These are phyloP conservation scores for Limonium bicolor DNA, from an alignment of 148 eudicot species.

Conservation along the genomic window DNA sequence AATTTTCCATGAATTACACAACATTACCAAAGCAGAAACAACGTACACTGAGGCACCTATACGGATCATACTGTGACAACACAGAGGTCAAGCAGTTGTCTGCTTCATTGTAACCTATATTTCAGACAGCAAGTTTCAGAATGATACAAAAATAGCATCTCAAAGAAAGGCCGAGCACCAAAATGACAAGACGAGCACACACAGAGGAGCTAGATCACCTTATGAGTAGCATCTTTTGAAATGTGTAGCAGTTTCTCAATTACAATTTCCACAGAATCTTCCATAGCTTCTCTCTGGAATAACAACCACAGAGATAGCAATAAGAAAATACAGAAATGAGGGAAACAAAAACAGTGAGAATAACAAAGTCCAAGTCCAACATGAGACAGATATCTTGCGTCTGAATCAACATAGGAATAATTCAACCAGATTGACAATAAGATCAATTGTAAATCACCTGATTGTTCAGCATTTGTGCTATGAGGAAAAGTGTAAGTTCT, in stretches of 20 bases:
- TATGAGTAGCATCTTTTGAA: constrained; percentile 49
- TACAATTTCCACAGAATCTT: constrained; percentile 86
- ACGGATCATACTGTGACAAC: constrained; percentile 65
- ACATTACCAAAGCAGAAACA: neutral
- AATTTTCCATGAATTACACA: neutral
- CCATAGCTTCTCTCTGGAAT: constrained; percentile 69
- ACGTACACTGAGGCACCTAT: constrained; percentile 72
- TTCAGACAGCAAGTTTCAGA: neutral
- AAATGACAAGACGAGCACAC: neutral
- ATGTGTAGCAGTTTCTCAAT: constrained; percentile 77
- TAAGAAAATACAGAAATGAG: neutral
- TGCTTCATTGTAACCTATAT: constrained; percentile 67
- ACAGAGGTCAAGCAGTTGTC: constrained; percentile 57
- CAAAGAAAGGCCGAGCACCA: too few species aligned
- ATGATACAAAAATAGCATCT: neutral
- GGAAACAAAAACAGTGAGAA: neutral
- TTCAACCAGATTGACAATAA: too few species aligned
- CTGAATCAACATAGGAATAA: neutral
- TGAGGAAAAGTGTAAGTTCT: constrained; percentile 56
- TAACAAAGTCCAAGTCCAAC: neutral
- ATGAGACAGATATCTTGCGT: neutral
- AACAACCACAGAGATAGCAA: constrained; percentile 1
- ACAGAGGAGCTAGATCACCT: constrained; percentile 20
- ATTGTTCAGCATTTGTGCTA: constrained; percentile 80
- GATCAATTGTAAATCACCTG: too few species aligned